A percentile compares a stretch with the other conserved stretches of the same genome.
Evolutionary conservation across 495 filamentous ascomycete species (phyloP).

Genomic region (Filosporella fistucella): DNA sequence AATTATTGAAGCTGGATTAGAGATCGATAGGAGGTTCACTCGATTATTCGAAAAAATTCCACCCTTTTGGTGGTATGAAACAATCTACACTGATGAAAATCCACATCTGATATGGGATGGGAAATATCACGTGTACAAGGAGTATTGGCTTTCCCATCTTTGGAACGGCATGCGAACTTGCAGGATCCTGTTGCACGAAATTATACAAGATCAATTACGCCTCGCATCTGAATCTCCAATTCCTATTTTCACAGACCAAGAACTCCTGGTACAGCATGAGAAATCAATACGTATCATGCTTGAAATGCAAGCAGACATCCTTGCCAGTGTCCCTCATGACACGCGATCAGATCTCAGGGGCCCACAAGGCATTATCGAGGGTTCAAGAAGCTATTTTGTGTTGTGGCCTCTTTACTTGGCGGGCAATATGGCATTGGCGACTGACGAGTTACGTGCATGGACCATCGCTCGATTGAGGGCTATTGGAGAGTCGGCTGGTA

Average conservation of each 20-base stretch:
- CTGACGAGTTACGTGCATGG: slow-evolving; percentile 36
- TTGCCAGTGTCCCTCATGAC: slow-evolving; percentile 42
- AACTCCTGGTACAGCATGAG: neutral
- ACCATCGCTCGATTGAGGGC: slow-evolving; percentile 33
- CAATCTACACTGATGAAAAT: slow-evolving; percentile 29
- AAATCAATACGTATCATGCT: slow-evolving; percentile 19
- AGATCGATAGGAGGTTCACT: slow-evolving; percentile 47
- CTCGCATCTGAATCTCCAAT: slow-evolving; percentile 10
- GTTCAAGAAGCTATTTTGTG: slow-evolving; percentile 34
- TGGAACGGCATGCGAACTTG: slow-evolving; percentile 64
- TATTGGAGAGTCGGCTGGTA: slow-evolving; percentile 39
- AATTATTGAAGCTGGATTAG: slow-evolving; percentile 40
- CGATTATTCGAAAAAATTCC: slow-evolving; percentile 38
- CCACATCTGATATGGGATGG: slow-evolving; percentile 43
- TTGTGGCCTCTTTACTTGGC: slow-evolving; percentile 47
- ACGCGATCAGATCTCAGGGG: slow-evolving; percentile 5
- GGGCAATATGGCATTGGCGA: slow-evolving; percentile 30
- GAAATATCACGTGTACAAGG: slow-evolving; percentile 55
- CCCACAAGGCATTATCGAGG: slow-evolving; percentile 1
- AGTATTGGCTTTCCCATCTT: slow-evolving; percentile 50
- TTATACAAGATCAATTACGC: slow-evolving; percentile 35
- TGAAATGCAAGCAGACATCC: slow-evolving; percentile 34
- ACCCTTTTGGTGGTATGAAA: slow-evolving; percentile 28
- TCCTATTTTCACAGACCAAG: slow-evolving; percentile 12
- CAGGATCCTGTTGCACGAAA: slow-evolving; percentile 52